Evolutionary conservation across 441 rosid species (phyloP), one percentile per base, ranked within the genome.

Genomic region (Biscutella laevigata): DNA sequence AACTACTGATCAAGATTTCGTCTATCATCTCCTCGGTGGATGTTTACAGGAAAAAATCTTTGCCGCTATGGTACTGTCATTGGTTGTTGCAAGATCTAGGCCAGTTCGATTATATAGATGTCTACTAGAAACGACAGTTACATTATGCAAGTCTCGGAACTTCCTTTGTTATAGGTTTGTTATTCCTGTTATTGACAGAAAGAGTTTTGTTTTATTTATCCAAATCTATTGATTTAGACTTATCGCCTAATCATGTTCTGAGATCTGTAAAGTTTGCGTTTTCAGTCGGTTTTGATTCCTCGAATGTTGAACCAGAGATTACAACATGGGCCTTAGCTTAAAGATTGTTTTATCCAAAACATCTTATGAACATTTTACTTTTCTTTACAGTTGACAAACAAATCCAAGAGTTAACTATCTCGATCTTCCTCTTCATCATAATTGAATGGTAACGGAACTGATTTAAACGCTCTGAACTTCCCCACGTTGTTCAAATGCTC

Each of bases 401-500:
- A 8, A 29, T 21, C 4, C 24, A 44, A 53, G 6, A 27, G 1
- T 43, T 59, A 69, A 13, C 63, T 64, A 11, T 77, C 80, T 46
- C 63, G 61, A 43, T 46, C 59, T 40, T 50, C 58, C 16, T 47
- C 59, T 47, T 61, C 74, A 0, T 44, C 55, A 20, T 58, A 59
- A 66, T 53, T 58, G 53, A 69, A 69, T 2, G 74, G 74, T 55
- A 69, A 41, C 0, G 74, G 74, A 19, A 69, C 74, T 27, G 74
- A 21, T 50, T 64, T 69, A 39, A 69, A 69, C 33, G 74, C 74
- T 38, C 74, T 57, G 27, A 47, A 69, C 58, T 58, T 69, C 7
- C 70, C 74, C 5, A 69, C 74, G 36, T 69, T 69, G 62, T 69
- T 69, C 53, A 69, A 36, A 44, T 69, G 74, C 50, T 69, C 74